Conservation (phyloP, 768 basidiomycete genomes). For the Crassisporium funariophilum region DNA sequence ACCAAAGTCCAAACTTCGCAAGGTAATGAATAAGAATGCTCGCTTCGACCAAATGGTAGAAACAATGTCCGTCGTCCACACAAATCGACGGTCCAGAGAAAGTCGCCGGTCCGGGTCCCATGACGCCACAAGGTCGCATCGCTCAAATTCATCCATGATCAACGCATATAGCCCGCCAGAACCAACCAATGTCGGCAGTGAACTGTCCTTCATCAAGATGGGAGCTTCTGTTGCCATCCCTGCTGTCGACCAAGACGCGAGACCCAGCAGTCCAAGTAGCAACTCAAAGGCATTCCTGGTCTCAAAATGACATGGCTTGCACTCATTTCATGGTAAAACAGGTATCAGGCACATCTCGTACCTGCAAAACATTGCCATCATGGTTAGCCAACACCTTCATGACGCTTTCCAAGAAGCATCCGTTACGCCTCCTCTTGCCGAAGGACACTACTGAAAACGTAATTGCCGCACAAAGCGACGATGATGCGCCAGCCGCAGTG, state of each 20-base stretch:
- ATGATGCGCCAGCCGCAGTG: neutral
- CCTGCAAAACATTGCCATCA: conserved; percentile 42
- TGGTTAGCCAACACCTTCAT: conserved; percentile 61
- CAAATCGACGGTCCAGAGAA: neutral
- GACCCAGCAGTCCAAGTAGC: conserved; percentile 14
- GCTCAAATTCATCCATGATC: neutral
- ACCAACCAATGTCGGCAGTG: conserved; percentile 38
- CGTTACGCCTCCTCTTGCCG: conserved; percentile 46
- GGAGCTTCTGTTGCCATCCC: conserved; percentile 13
- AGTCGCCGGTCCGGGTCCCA: neutral
- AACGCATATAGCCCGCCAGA: conserved; percentile 36
- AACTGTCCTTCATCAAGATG: conserved; percentile 49
- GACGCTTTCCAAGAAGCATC: conserved; percentile 46
- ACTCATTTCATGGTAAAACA: too few species aligned
- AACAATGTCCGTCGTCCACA: conserved; percentile 45
- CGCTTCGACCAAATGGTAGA: conserved; percentile 71
- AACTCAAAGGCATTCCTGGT: conserved; percentile 17
- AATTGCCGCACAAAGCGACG: neutral
- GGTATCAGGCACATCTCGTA: conserved; percentile 17
- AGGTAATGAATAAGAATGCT: conserved; percentile 42
- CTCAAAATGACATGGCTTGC: conserved; percentile 2
- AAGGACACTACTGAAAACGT: conserved; percentile 4
- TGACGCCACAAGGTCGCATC: conserved; percentile 34
- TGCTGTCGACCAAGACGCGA: neutral
- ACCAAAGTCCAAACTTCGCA: conserved; percentile 47